These are phyloP conservation scores for Nigrospora sphaerica DNA, from an alignment of 2,329 filamentous ascomycete species.

Conservation along the genomic window DNA sequence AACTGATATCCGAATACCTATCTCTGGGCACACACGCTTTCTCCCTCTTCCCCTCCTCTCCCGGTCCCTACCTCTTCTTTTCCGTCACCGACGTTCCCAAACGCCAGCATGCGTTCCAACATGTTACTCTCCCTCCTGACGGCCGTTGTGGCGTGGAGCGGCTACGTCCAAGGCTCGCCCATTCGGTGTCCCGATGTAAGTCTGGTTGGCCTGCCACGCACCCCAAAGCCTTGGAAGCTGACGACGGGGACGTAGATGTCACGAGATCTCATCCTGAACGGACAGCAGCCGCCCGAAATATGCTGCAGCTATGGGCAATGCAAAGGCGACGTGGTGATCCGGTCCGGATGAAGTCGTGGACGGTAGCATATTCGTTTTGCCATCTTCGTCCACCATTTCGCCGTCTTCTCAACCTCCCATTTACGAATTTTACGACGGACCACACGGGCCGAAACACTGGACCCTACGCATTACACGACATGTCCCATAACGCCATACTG, in stretches of 20 bases:
- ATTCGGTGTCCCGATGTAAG: conserved; percentile 5
- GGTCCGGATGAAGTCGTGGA: background rate
- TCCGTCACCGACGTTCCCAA: too few relatives aligned
- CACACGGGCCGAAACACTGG: too few relatives aligned
- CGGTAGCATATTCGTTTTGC: background rate
- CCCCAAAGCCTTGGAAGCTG: background rate
- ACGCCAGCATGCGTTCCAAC: conserved; percentile 1
- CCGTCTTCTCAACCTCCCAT: too few relatives aligned
- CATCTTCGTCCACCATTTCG: too few relatives aligned
- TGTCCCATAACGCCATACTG: too few relatives aligned
- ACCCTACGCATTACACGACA: too few relatives aligned
- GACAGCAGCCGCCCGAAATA: conserved; percentile 1
- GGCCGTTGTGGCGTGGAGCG: background rate
- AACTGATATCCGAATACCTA: too few relatives aligned
- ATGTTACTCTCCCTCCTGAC: background rate
- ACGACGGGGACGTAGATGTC: conserved; percentile 1
- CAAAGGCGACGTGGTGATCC: conserved; percentile 3
- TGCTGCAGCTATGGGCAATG: conserved; percentile 8
- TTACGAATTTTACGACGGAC: too few relatives aligned
- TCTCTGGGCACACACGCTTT: too few relatives aligned
- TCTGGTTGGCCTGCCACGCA: background rate
- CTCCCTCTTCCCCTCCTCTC: too few relatives aligned
- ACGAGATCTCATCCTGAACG: conserved; percentile 6
- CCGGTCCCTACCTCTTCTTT: too few relatives aligned
- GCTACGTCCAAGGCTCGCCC: conserved; percentile 2